A percentile compares a stretch with the other conserved stretches of the same genome.
phyloP scores from a whole-genome alignment of 2,329 filamentous ascomycete species.

The Penicillium sp. region DNA sequence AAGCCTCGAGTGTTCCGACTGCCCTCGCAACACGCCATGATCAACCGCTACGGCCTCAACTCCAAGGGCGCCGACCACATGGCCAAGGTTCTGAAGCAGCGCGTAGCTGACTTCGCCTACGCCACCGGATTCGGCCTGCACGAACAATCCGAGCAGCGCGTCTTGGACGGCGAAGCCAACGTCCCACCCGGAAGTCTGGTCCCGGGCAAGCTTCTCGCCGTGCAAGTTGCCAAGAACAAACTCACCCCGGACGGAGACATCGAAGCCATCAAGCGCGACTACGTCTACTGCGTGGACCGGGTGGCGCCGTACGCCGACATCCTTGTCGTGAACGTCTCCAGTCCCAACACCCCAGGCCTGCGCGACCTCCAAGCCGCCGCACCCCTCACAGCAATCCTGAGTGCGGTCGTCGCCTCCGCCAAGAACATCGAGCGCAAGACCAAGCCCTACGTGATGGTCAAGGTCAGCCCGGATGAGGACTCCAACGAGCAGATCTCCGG shows the following conservation, averaged over 20 bases:
- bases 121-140: constrained; percentile 63
- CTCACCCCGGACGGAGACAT: constrained; percentile 81
- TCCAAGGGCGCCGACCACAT: constrained; percentile 85
- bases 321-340: constrained; percentile 96
- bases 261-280: constrained; percentile 72
- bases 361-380: constrained; percentile 81
- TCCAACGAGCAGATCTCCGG: constrained; percentile 78
- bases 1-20: constrained; percentile 85
- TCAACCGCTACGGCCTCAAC: constrained; percentile 96
- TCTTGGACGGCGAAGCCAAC: constrained; percentile 71
- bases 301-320: constrained; percentile 89
- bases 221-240: constrained; percentile 98
- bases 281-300: constrained; percentile 82
- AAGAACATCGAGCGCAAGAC: constrained; percentile 64
- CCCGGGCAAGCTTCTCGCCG: constrained; percentile 73
- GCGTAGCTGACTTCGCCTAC: constrained; percentile 74
- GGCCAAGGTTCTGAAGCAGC: constrained; percentile 71
- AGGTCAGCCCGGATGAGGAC: constrained; percentile 95
- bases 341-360: constrained; percentile 90
- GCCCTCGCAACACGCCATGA: constrained; percentile 76
- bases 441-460: constrained; percentile 88
- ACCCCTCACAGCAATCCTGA: constrained; percentile 76
- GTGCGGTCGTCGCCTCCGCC: constrained; percentile 78
- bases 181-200: constrained; percentile 81
- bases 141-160: constrained; percentile 63